These are phyloP conservation scores for Thelephora ganbajun DNA, from an alignment of 768 basidiomycete species.

Conservation along the genomic window DNA sequence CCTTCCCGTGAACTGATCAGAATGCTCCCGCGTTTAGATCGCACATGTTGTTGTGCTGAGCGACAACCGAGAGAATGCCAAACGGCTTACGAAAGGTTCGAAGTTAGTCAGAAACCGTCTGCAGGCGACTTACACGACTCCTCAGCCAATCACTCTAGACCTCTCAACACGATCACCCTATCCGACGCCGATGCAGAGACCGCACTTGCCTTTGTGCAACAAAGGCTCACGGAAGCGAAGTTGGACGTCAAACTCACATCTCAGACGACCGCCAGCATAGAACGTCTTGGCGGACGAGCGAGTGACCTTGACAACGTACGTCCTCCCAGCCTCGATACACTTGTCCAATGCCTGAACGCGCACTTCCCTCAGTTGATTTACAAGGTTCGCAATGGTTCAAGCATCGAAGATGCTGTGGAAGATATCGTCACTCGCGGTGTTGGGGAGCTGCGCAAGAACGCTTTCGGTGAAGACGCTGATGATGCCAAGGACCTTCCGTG, in stretches of 20 bases:
- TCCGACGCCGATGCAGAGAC: slow-evolving; percentile 77
- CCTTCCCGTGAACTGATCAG: not conserved
- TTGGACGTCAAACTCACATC: slow-evolving; percentile 37
- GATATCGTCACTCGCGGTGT: slow-evolving; percentile 76
- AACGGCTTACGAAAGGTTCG: slow-evolving; percentile 78
- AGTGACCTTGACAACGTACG: slow-evolving; percentile 78
- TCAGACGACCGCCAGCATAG: slow-evolving; percentile 44
- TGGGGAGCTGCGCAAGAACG: slow-evolving; percentile 75
- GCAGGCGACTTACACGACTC: not conserved
- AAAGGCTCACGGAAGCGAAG: slow-evolving; percentile 54
- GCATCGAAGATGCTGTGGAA: slow-evolving; percentile 70
- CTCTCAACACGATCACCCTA: slow-evolving; percentile 64
- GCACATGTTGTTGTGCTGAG: slow-evolving; percentile 88
- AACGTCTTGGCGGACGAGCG: slow-evolving; percentile 78
- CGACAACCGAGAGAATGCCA: slow-evolving; percentile 80
- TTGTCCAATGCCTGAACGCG: not conserved
- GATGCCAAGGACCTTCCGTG: slow-evolving; percentile 76
- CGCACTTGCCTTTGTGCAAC: slow-evolving; percentile 67
- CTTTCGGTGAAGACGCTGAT: slow-evolving; percentile 86
- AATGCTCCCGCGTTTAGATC: slow-evolving; percentile 29
- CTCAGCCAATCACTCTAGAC: slow-evolving; percentile 77
- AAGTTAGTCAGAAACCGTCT: not conserved
- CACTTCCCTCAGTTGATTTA: slow-evolving; percentile 49
- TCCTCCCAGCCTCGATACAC: slow-evolving; percentile 2
- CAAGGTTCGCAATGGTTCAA: slow-evolving; percentile 66